Evolutionary conservation across 495 filamentous ascomycete genomes (phyloP).

Genomic region (Elaphomyces granulatus): DNA sequence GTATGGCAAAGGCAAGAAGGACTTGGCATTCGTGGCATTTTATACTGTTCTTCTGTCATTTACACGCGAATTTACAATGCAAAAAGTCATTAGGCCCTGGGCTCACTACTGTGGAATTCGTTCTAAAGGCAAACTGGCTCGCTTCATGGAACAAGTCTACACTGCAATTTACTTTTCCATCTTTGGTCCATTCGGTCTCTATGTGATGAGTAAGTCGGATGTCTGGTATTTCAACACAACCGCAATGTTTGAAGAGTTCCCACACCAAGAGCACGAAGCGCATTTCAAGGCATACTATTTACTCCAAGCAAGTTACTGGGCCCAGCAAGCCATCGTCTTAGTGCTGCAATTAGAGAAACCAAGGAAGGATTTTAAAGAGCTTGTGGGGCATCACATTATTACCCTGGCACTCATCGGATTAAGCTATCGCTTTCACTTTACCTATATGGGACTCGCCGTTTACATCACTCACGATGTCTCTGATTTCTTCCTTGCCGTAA

Average conservation of each 20-base stretch:
- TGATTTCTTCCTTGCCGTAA: conserved; percentile 93
- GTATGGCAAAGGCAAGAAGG: conserved; percentile 81
- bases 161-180: conserved; percentile 89
- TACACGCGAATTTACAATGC: conserved; percentile 94
- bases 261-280: conserved; percentile 70
- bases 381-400: conserved; percentile 89
- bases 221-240: conserved; percentile 97
- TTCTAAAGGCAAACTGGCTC: conserved; percentile 63
- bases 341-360: conserved; percentile 85
- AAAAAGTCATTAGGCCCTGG: conserved; percentile 69
- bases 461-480: conserved; percentile 94
- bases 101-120: conserved; percentile 57
- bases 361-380: conserved; percentile 89
- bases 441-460: conserved; percentile 91
- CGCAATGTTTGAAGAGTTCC: conserved; percentile 85
- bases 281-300: conserved; percentile 96
- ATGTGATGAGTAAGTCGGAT: conserved; percentile 77
- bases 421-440: conserved; percentile 97
- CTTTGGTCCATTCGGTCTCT: conserved; percentile 76
- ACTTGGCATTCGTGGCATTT: conserved; percentile 78
- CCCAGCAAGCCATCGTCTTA: conserved; percentile 86
- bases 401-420: conserved; percentile 74
- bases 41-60: conserved; percentile 84
- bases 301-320: conserved; percentile 91
- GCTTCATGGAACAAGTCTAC: conserved; percentile 97